A percentile compares a stretch with the other conserved stretches of the same genome.
phyloP scores from a whole-genome alignment of 2,329 filamentous ascomycete genomes.

The Fusarium anguioides region DNA sequence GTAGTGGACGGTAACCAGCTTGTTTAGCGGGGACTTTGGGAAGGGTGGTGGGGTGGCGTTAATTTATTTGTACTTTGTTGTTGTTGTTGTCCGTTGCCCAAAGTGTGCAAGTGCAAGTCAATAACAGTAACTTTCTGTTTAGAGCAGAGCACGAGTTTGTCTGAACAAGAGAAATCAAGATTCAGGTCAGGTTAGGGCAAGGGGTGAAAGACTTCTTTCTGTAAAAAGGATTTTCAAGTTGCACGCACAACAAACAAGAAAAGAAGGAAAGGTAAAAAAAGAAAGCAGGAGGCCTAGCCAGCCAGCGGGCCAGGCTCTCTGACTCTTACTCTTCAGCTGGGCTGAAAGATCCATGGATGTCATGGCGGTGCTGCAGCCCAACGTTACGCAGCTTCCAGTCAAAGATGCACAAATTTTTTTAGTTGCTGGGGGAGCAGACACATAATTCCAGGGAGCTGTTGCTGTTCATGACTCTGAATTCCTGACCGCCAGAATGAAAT shows the following conservation, averaged over 20 bases:
- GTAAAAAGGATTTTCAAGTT: background rate
- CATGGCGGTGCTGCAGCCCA: constrained; percentile 38
- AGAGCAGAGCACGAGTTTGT: background rate
- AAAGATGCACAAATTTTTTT: constrained; percentile 25
- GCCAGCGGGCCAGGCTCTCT: constrained; percentile 10
- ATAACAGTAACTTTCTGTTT: constrained; percentile 21
- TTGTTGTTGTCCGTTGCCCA: background rate
- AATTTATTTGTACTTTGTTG: constrained; percentile 5
- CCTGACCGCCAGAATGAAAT: constrained; percentile 35
- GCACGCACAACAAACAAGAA: constrained; percentile 7
- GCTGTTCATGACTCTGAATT: background rate
- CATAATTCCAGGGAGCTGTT: constrained; percentile 29
- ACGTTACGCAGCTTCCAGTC: constrained; percentile 37
- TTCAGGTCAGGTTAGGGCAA: constrained; percentile 17
- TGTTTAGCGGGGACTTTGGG: constrained; percentile 40
- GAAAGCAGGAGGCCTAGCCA: constrained; percentile 7
- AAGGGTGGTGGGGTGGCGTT: constrained; percentile 37
- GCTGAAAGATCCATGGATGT: constrained; percentile 21
- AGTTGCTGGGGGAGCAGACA: constrained; percentile 35
- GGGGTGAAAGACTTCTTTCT: constrained; percentile 7
- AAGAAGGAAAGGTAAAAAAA: constrained; percentile 7
- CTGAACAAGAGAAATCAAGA: background rate
- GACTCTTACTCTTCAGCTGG: constrained; percentile 26
- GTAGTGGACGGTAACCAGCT: constrained; percentile 35
- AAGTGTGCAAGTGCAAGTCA: constrained; percentile 16